Conservation (phyloP, 2,329 filamentous ascomycete species). For the Sordariomycetes sp. region DNA sequence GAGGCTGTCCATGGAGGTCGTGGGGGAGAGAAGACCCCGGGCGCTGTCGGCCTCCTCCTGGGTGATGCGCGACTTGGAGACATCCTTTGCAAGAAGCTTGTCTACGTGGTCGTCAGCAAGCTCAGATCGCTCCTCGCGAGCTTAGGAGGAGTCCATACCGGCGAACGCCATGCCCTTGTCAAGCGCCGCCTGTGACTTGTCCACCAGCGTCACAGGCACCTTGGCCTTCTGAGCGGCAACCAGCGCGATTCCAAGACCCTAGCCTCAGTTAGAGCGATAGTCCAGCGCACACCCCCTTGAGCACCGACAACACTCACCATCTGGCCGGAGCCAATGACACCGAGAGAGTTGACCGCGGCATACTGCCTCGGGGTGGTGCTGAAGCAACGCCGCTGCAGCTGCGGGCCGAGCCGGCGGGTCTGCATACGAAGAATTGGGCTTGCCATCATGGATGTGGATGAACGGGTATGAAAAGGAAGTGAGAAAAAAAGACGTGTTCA, state of each 20-base stretch:
- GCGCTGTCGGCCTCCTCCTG: constrained; percentile 66
- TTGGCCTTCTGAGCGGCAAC: constrained; percentile 78
- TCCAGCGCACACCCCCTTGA: neutral
- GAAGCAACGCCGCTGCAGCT: constrained; percentile 37
- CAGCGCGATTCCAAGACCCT: constrained; percentile 93
- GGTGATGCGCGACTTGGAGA: constrained; percentile 74
- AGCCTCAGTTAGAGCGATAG: constrained; percentile 9
- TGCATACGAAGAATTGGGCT: constrained; percentile 23
- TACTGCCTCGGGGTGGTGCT: constrained; percentile 49
- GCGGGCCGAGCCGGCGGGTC: constrained; percentile 5
- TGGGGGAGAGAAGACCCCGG: constrained; percentile 54
- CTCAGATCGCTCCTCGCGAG: neutral
- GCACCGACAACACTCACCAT: constrained; percentile 52
- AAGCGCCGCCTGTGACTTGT: constrained; percentile 70
- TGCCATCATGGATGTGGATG: constrained; percentile 20
- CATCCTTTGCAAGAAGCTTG: constrained; percentile 86
- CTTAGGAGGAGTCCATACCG: constrained; percentile 29
- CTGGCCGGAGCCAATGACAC: constrained; percentile 88
- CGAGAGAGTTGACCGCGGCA: constrained; percentile 69
- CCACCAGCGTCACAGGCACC: constrained; percentile 75
- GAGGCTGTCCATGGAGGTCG: constrained; percentile 64
- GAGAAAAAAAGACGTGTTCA: neutral
- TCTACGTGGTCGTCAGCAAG: constrained; percentile 32
- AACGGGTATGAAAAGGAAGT: neutral
- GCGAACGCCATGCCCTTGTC: constrained; percentile 87